A percentile compares a stretch with the other conserved stretches of the same genome.
Conservation (phyloP, 2,329 filamentous ascomycete genomes). For the Raffaelea arxii region DNA sequence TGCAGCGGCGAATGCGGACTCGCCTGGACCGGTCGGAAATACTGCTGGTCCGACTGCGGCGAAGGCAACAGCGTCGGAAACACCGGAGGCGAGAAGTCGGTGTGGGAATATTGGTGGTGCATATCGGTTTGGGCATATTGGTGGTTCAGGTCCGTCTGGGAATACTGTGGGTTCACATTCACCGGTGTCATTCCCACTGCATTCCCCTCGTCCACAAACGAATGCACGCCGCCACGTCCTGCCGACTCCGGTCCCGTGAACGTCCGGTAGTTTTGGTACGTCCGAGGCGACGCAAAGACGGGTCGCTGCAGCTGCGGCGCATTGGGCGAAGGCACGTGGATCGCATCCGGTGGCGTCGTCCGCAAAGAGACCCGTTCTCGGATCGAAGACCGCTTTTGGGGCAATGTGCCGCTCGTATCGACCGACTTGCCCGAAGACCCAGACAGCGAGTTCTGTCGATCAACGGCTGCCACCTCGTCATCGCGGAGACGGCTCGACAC, state of each 20-base stretch:
- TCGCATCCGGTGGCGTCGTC: conserved; percentile 40
- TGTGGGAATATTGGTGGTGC: conserved; percentile 18
- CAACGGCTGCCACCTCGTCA: neutral
- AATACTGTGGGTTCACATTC: too few relatives aligned
- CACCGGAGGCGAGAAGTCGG: conserved; percentile 26
- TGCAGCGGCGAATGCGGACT: conserved; percentile 55
- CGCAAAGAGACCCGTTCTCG: conserved; percentile 46
- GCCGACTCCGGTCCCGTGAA: conserved; percentile 32
- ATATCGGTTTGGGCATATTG: neutral
- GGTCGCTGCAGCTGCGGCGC: conserved; percentile 24
- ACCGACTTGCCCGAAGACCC: conserved; percentile 1
- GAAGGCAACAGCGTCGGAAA: conserved; percentile 32
- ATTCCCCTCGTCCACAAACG: too few relatives aligned
- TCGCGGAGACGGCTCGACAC: neutral
- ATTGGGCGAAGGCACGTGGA: conserved; percentile 40
- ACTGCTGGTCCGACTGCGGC: conserved; percentile 44
- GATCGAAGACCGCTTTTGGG: conserved; percentile 31
- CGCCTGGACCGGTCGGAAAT: conserved; percentile 52
- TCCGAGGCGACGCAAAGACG: conserved; percentile 16
- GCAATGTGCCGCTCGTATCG: conserved; percentile 1
- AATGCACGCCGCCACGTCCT: too few relatives aligned
- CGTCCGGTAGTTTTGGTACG: conserved; percentile 19
- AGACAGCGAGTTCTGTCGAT: neutral
- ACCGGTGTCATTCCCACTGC: too few relatives aligned
- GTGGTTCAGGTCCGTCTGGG: too few relatives aligned